A percentile compares a stretch with the other conserved stretches of the same genome.
phyloP scores from a whole-genome alignment of 2,329 filamentous ascomycete genomes.

The Fusarium pseudoanthophilum region DNA sequence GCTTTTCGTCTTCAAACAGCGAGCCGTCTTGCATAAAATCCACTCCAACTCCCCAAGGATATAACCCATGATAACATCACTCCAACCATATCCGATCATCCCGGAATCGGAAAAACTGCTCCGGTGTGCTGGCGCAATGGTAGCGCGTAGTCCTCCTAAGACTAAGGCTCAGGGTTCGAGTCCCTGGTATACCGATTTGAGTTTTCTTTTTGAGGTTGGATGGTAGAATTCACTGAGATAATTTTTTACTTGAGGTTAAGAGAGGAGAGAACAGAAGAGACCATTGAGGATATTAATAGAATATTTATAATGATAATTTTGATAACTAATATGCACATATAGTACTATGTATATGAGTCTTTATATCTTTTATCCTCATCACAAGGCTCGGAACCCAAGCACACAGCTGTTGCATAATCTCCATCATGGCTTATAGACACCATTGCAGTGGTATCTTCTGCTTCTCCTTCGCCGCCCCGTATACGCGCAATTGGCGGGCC shows the following conservation, averaged over 20 bases:
- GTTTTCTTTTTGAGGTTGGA: neutral
- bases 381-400: conserved; percentile 59
- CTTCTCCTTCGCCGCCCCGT: conserved; percentile 42
- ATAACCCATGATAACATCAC: neutral
- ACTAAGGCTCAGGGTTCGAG: conserved; percentile 55
- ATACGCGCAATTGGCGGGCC: conserved; percentile 60
- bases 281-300: too few relatives aligned
- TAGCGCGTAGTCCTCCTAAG: conserved; percentile 55
- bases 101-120: conserved; percentile 7
- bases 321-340: too few relatives aligned
- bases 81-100: conserved; percentile 32
- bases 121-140: conserved; percentile 47
- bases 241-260: too few relatives aligned
- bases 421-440: conserved; percentile 90
- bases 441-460: conserved; percentile 66
- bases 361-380: neutral
- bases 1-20: neutral
- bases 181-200: conserved; percentile 48
- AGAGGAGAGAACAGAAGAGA: too few relatives aligned
- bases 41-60: neutral
- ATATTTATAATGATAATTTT: too few relatives aligned
- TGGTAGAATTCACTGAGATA: too few relatives aligned
- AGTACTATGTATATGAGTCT: neutral
- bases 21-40: neutral
- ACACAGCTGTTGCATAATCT: conserved; percentile 80